These are phyloP conservation scores for Fusarium siculi DNA, from an alignment of 2,329 filamentous ascomycete species.

Conservation along the genomic window DNA sequence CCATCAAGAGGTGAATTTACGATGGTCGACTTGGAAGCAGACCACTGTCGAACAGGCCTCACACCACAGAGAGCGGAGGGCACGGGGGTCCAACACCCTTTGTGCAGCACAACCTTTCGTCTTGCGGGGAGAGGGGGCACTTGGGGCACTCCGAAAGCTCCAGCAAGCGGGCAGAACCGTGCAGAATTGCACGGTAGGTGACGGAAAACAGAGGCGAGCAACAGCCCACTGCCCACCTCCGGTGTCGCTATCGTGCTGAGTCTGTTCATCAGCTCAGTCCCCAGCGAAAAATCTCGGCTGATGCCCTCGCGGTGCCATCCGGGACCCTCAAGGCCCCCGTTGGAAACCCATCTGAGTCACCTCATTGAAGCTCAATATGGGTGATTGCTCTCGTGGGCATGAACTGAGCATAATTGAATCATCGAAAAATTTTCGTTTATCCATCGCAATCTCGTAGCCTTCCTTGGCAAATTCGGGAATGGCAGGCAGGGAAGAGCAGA, in stretches of 20 bases:
- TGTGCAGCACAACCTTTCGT: constrained; percentile 32
- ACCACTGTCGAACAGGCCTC: constrained; percentile 38
- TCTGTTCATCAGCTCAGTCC: constrained; percentile 43
- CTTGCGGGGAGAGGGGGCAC: constrained; percentile 31
- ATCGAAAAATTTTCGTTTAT: constrained; percentile 33
- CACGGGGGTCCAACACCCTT: constrained; percentile 28
- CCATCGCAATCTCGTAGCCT: constrained; percentile 32
- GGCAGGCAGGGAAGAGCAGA: constrained; percentile 7
- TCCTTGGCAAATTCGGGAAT: constrained; percentile 14
- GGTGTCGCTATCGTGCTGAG: constrained; percentile 43
- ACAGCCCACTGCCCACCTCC: constrained; percentile 47
- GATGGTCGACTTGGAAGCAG: constrained; percentile 38
- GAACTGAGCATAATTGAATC: constrained; percentile 32
- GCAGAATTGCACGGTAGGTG: constrained; percentile 41
- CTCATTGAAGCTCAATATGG: constrained; percentile 39
- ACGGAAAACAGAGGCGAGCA: constrained; percentile 41
- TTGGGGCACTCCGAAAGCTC: constrained; percentile 35
- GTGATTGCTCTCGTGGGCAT: constrained; percentile 31
- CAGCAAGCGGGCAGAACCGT: constrained; percentile 43
- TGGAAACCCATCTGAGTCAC: constrained; percentile 42
- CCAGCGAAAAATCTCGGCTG: constrained; percentile 44
- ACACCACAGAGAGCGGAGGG: constrained; percentile 39
- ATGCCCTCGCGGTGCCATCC: constrained; percentile 44
- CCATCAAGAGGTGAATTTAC: constrained; percentile 29
- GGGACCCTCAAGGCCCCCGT: constrained; percentile 39